These are phyloP conservation scores for Kewa caespitosa DNA, from an alignment of 179 eudicot species.

Conservation along the genomic window DNA sequence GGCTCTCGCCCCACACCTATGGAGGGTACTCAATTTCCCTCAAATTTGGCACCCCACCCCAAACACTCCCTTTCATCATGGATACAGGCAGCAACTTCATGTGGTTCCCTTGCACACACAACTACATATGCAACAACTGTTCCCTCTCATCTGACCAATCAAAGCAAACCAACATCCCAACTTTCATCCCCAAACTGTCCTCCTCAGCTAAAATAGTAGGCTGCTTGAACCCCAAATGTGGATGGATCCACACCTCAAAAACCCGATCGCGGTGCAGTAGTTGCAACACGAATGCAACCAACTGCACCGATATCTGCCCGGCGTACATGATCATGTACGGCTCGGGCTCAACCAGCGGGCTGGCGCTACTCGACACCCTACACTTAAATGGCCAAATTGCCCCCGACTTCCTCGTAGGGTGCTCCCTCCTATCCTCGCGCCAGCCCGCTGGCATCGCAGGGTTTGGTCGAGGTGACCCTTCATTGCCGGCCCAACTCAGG, in stretches of 20 bases:
- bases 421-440: constrained; percentile 44
- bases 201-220: constrained; percentile 43
- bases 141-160: constrained; percentile 2
- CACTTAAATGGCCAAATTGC: constrained; percentile 26
- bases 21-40: constrained; percentile 59
- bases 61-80: constrained; percentile 40
- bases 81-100: constrained; percentile 59
- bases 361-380: constrained; percentile 41
- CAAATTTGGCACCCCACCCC: constrained; percentile 58
- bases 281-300: background rate
- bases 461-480: constrained; percentile 47
- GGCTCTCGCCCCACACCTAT: constrained; percentile 31
- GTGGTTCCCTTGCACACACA: constrained; percentile 60
- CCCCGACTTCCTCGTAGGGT: constrained; percentile 43
- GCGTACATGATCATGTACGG: constrained; percentile 43
- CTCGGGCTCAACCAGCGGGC: constrained; percentile 52
- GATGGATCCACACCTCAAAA: constrained; percentile 20
- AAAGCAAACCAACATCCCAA: background rate
- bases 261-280: constrained; percentile 11
- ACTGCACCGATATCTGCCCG: constrained; percentile 21
- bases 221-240: constrained; percentile 46
- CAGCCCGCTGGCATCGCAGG: constrained; percentile 63
- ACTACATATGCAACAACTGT: constrained; percentile 43
- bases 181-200: constrained; percentile 47
- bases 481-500: constrained; percentile 49